A percentile compares a stretch with the other conserved stretches of the same genome.
These are phyloP conservation scores for Pythium aristosporum DNA, from an alignment of 352 stramenopile genomes.

Conservation along the genomic window DNA sequence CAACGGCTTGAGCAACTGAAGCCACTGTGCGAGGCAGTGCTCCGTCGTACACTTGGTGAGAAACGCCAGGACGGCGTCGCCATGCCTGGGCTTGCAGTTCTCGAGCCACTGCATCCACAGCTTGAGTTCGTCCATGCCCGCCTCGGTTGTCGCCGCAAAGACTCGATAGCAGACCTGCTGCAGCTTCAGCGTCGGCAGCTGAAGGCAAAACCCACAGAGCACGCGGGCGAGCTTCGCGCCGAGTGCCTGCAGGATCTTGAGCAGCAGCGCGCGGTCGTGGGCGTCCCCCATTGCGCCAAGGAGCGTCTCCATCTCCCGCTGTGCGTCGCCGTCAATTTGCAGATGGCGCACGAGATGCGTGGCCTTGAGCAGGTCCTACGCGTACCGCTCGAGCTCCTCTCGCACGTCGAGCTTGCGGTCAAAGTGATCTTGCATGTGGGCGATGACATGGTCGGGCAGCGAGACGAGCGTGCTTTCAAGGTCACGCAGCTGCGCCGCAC, in stretches of 20 bases:
- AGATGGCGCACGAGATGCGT: conserved; percentile 49
- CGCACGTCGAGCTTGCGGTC: conserved; percentile 57
- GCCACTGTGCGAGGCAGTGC: conserved; percentile 46
- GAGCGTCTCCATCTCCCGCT: conserved; percentile 36
- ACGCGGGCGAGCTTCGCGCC: conserved; percentile 30
- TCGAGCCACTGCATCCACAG: conserved; percentile 59
- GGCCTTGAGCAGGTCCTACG: conserved; percentile 58
- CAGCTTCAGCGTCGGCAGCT: conserved; percentile 37
- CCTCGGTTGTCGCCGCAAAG: conserved; percentile 37
- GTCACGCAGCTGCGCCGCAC: conserved; percentile 40
- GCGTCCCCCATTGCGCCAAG: conserved; percentile 43
- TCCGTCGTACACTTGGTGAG: conserved; percentile 43
- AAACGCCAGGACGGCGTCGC: conserved; percentile 33
- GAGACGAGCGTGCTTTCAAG: conserved; percentile 30
- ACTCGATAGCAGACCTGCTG: conserved; percentile 58
- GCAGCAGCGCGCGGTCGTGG: conserved; percentile 42
- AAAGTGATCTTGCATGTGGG: conserved; percentile 43
- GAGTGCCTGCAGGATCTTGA: conserved; percentile 57
- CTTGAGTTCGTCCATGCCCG: conserved; percentile 32
- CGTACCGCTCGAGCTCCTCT: conserved; percentile 58
- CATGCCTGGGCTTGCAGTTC: conserved; percentile 9
- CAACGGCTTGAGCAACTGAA: conserved; percentile 41
- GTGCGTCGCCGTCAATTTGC: conserved; percentile 30
- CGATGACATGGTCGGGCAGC: conserved; percentile 20
- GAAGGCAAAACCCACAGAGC: conserved; percentile 41